phyloP scores from a whole-genome alignment of 1,284 basidiomycete genomes.

The Coniferiporia sulphurascens region DNA sequence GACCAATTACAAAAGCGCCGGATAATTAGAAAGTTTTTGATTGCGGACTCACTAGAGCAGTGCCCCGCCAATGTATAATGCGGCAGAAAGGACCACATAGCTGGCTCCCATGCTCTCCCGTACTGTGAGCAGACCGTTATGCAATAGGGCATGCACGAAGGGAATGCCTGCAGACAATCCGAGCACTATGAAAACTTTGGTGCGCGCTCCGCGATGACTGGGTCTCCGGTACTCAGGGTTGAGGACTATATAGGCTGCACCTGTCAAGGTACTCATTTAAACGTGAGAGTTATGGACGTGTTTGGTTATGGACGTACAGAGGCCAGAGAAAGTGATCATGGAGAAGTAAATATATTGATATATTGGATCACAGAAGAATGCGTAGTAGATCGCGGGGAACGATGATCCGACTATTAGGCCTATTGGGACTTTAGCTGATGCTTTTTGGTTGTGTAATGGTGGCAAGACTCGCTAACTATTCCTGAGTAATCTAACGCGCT shows the following conservation, averaged over 20 bases:
- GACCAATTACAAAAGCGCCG: conserved; percentile 21
- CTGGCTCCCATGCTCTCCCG: conserved; percentile 61
- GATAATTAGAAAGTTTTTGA: too few species aligned
- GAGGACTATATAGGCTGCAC: conserved; percentile 73
- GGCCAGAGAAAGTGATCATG: conserved; percentile 52
- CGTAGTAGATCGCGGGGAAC: conserved; percentile 70
- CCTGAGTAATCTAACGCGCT: conserved; percentile 71
- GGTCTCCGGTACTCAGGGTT: conserved; percentile 76
- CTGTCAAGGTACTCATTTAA: conserved; percentile 28
- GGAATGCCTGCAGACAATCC: conserved; percentile 75
- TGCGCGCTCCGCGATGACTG: conserved; percentile 73
- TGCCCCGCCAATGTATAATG: conserved; percentile 72
- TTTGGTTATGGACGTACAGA: conserved; percentile 42
- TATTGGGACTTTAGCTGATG: conserved; percentile 19
- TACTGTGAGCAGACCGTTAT: conserved; percentile 53
- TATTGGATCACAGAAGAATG: conserved; percentile 60
- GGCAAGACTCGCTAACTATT: conserved; percentile 45
- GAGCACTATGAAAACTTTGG: conserved; percentile 74
- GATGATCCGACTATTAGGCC: conserved; percentile 78
- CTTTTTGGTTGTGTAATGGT: conserved; percentile 5
- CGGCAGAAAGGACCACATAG: conserved; percentile 65
- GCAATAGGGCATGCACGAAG: conserved; percentile 57
- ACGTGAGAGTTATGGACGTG: not conserved
- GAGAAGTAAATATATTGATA: conserved; percentile 50
- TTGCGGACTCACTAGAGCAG: conserved; percentile 65